A percentile compares a stretch with the other conserved stretches of the same genome.
Evolutionary conservation across 164 flowering plant species (phyloP).

Genomic region (Tetrastigma voinierianum): DNA sequence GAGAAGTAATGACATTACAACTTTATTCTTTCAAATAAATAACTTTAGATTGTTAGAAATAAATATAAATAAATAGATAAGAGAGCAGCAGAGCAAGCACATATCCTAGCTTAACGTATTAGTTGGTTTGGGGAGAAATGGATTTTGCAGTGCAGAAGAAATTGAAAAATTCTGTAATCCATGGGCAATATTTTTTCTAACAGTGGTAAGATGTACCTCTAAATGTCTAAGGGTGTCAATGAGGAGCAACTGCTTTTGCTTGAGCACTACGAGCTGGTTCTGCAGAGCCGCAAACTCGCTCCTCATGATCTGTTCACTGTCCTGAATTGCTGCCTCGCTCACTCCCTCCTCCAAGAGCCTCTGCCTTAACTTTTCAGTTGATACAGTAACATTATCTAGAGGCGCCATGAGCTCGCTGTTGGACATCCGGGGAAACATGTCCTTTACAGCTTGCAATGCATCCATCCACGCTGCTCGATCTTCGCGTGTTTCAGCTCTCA

Average conservation of each 20-base stretch:
- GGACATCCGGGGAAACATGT: slow-evolving; percentile 89
- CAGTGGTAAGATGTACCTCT: slow-evolving; percentile 68
- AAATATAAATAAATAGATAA: no score
- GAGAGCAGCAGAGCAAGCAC: no score
- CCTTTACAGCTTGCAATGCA: slow-evolving; percentile 88
- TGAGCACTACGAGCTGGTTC: slow-evolving; percentile 66
- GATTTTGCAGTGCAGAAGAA: slow-evolving; percentile 17
- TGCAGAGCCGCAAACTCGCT: slow-evolving; percentile 46
- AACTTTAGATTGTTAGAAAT: no score
- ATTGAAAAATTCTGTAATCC: slow-evolving; percentile 25
- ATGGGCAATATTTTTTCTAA: slow-evolving; percentile 26
- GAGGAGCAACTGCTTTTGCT: slow-evolving; percentile 82
- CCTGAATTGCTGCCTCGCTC: slow-evolving; percentile 65
- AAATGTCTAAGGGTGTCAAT: slow-evolving; percentile 78
- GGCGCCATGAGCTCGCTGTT: slow-evolving; percentile 86
- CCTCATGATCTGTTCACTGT: slow-evolving; percentile 54
- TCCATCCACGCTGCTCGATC: slow-evolving; percentile 85
- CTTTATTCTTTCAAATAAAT: no score
- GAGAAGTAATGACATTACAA: no score
- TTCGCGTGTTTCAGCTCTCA: slow-evolving; percentile 81
- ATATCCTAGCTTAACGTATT: background rate
- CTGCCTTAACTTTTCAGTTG: slow-evolving; percentile 81
- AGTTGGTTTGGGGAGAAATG: background rate
- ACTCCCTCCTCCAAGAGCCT: slow-evolving; percentile 76
- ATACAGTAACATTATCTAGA: slow-evolving; percentile 40